Evolutionary conservation across 176 grass and related monocot species (phyloP), one percentile per base, ranked within the genome.

Genomic region (Musa acuminata): DNA sequence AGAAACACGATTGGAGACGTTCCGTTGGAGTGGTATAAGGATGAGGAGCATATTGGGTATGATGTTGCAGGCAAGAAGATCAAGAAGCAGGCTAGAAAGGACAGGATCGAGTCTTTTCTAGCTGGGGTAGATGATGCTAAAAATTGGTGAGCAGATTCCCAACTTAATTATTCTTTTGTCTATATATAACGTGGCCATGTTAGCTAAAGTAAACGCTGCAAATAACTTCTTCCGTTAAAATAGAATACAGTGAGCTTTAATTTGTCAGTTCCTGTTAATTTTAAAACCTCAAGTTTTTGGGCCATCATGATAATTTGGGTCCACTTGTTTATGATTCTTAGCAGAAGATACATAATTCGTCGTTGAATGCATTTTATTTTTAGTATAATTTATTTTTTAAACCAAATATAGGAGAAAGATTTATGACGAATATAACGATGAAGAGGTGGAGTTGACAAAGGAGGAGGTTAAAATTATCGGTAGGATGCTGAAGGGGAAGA

Each of bases 11-110:
- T 99, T 19, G 95, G 95, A 1, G 86, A 87, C 9, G 88, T 99
- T 75, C 95, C 90, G 9, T 53, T 94, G 0, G 76, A 82, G 54
- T 99, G 95, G 95, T 92, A 99, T 77, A 94, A 89, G 82, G 67
- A 89, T 55, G 95, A 99, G 73, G 88, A 94, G 55, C 95, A 99
- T 78, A 83, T 99, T 43, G 95, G 95, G 27, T 99, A 94, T 70
- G 90, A 94, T 49, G 84, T 89, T 29, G 13, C 77, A 0, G 90
- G 80, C 13, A 87, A 77, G 78, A 99, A 94, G 81, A 94, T 99
- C 62, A 94, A 85, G 76, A 99, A 94, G 60, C 90, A 87, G 16
- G 82, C 83, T 51, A 94, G 95, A 69, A 87, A 87, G 81, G 95
- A 86, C 24, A 87, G 64, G 26, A 88, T 99, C 51, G 86, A 86